phyloP scores from a whole-genome alignment of 1,139 yeast genomes.

The Pichia sp. region DNA sequence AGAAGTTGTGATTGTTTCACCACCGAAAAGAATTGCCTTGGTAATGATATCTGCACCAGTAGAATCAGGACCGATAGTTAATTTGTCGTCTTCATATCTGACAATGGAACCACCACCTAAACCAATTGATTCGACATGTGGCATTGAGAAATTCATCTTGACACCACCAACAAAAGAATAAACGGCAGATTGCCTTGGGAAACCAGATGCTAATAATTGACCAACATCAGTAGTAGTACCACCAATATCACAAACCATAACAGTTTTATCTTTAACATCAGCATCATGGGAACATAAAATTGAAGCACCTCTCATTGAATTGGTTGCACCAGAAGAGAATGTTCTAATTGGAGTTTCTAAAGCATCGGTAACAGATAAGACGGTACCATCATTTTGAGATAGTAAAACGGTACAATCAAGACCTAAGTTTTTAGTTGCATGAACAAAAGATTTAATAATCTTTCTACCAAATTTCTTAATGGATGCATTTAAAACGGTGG shows the following conservation, averaged over 20 bases:
- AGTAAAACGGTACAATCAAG: background rate
- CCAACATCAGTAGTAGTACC: conserved; percentile 5
- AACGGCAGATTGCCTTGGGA: conserved; percentile 3
- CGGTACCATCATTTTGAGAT: conserved; percentile 5
- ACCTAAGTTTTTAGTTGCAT: background rate
- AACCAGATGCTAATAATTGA: conserved; percentile 1
- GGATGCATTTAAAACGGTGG: conserved; percentile 5
- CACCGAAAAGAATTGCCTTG: conserved; percentile 1
- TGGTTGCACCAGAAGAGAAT: conserved; percentile 5
- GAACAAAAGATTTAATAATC: conserved; percentile 2
- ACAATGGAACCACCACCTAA: conserved; percentile 4
- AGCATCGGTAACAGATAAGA: background rate
- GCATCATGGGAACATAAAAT: background rate
- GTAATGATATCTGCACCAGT: background rate
- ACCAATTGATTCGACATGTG: conserved; percentile 1
- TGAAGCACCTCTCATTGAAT: conserved; percentile 5
- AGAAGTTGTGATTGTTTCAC: conserved; percentile 1
- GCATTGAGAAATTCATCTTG: conserved; percentile 3
- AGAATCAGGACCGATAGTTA: conserved; percentile 4
- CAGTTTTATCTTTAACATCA: background rate
- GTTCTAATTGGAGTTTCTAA: conserved; percentile 4
- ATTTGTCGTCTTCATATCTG: background rate
- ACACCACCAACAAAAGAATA: conserved; percentile 3
- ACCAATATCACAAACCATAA: conserved; percentile 2
- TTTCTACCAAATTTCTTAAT: background rate